A percentile compares a stretch with the other conserved stretches of the same genome.
These are phyloP conservation scores for Ustulina deusta DNA, from an alignment of 2,329 filamentous ascomycete genomes.

Conservation along the genomic window DNA sequence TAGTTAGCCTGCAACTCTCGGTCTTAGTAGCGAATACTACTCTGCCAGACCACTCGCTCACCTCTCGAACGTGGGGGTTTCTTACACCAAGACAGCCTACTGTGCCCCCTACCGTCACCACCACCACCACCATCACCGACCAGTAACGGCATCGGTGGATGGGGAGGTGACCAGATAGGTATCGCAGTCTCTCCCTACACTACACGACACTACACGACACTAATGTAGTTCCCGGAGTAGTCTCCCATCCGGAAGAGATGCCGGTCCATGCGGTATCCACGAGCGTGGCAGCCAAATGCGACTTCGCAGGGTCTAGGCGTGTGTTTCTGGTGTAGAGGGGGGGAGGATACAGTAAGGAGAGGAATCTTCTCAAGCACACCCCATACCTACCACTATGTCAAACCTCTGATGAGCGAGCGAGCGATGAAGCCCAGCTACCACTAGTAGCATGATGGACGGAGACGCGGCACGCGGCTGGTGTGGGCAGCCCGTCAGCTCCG, in stretches of 20 bases:
- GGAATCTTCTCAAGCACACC: neutral
- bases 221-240: neutral
- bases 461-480: neutral
- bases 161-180: neutral
- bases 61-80: conserved; percentile 4
- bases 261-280: conserved; percentile 13
- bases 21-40: neutral
- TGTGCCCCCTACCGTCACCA: neutral
- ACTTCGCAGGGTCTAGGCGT: conserved; percentile 8
- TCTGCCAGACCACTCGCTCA: neutral
- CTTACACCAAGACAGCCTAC: neutral
- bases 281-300: conserved; percentile 4
- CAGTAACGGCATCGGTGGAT: conserved; percentile 4
- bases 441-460: neutral
- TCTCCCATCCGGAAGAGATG: conserved; percentile 13
- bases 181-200: neutral
- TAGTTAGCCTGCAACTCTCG: conserved; percentile 13
- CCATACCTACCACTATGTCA: neutral
- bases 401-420: too few species aligned
- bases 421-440: neutral
- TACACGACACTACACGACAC: too few species aligned
- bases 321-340: neutral
- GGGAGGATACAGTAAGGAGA: neutral
- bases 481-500: conserved; percentile 1
- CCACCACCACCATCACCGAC: neutral